These are phyloP conservation scores for Chaetomium tenue DNA, from an alignment of 495 filamentous ascomycete species.

Conservation along the genomic window DNA sequence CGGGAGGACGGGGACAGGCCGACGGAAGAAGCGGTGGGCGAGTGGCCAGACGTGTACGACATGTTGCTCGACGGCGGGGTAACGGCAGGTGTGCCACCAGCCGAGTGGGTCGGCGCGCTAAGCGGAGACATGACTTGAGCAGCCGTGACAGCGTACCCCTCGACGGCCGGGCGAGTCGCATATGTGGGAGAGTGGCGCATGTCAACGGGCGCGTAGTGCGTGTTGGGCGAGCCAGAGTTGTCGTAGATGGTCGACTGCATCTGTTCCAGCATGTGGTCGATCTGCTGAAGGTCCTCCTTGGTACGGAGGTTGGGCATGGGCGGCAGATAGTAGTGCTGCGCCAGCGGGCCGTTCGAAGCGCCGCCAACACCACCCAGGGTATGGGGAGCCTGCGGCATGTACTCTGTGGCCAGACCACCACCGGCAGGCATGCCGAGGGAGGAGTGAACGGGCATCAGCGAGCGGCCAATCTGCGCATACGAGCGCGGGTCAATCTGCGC, in stretches of 20 bases:
- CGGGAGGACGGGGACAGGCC: constrained; percentile 65
- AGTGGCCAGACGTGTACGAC: constrained; percentile 83
- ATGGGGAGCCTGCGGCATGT: constrained; percentile 57
- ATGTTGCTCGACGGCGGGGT: constrained; percentile 86
- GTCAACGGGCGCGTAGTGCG: constrained; percentile 47
- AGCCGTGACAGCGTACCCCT: constrained; percentile 55
- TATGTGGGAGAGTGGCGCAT: constrained; percentile 74
- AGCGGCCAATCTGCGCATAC: constrained; percentile 76
- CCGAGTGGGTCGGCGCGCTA: constrained; percentile 57
- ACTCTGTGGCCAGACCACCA: constrained; percentile 62
- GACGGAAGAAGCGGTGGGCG: constrained; percentile 65
- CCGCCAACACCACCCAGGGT: constrained; percentile 43
- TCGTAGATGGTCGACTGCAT: constrained; percentile 95
- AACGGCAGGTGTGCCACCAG: constrained; percentile 70
- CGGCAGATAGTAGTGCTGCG: constrained; percentile 74
- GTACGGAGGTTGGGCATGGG: constrained; percentile 82
- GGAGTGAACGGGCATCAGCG: constrained; percentile 69
- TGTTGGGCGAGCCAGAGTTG: constrained; percentile 60
- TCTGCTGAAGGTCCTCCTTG: constrained; percentile 86
- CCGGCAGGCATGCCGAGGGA: constrained; percentile 63
- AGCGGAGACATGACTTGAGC: constrained; percentile 59
- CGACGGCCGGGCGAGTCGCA: constrained; percentile 41
- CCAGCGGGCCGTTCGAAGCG: constrained; percentile 57
- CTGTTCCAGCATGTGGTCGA: constrained; percentile 91
- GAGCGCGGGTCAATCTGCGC: constrained; percentile 81